Evolutionary conservation across 1,284 basidiomycete genomes (phyloP).

Genomic region (Cutaneotrichosporon cyanovorans): DNA sequence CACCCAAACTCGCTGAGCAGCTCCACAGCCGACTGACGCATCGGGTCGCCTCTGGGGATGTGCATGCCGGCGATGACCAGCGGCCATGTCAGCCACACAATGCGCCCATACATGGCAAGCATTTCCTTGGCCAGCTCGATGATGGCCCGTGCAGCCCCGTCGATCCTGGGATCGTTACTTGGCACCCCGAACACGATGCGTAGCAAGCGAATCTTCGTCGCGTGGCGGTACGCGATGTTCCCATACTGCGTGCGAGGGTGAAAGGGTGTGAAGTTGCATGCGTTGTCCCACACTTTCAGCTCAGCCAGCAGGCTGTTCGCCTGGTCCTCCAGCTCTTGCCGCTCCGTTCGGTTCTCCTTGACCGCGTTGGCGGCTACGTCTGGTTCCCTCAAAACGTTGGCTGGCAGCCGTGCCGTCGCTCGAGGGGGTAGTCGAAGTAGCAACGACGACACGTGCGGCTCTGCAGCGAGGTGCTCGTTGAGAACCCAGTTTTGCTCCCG

Average conservation of each 20-base stretch:
- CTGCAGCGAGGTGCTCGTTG: slow-evolving; percentile 12
- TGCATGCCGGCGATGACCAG: slow-evolving; percentile 39
- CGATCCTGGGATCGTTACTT: slow-evolving; percentile 31
- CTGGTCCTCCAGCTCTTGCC: slow-evolving; percentile 20
- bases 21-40: slow-evolving; percentile 26
- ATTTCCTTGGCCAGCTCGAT: slow-evolving; percentile 39
- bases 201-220: slow-evolving; percentile 33
- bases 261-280: slow-evolving; percentile 34
- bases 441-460: slow-evolving; percentile 12
- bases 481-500: slow-evolving; percentile 16
- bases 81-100: slow-evolving; percentile 42
- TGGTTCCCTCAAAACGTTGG: slow-evolving; percentile 3
- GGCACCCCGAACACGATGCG: slow-evolving; percentile 33
- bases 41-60: slow-evolving; percentile 30
- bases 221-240: slow-evolving; percentile 38
- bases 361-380: background rate
- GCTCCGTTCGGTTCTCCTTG: slow-evolving; percentile 10
- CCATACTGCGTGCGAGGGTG: slow-evolving; percentile 40
- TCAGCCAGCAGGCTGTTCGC: slow-evolving; percentile 35
- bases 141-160: slow-evolving; percentile 28
- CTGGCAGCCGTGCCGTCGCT: slow-evolving; percentile 16
- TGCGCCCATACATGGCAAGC: slow-evolving; percentile 33
- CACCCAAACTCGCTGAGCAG: slow-evolving; percentile 38
- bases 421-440: slow-evolving; percentile 15
- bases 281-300: slow-evolving; percentile 36